phyloP scores from a whole-genome alignment of 2,329 filamentous ascomycete species.

The Stagonosporopsis cucurbitacearum region DNA sequence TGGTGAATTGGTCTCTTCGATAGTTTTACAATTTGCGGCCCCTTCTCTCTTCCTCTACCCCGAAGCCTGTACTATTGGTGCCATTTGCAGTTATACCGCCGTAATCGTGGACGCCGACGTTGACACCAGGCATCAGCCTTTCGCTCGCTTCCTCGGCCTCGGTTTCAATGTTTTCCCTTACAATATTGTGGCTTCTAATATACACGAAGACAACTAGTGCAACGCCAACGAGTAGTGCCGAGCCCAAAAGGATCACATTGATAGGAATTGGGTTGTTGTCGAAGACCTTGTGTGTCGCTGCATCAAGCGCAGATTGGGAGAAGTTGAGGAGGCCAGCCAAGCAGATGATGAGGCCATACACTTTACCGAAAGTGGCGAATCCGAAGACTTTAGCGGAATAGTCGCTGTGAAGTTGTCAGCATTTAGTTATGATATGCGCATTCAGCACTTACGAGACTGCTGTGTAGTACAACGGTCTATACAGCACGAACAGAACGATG shows the following conservation, averaged over 20 bases:
- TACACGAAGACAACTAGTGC: slow-evolving; percentile 72
- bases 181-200: slow-evolving; percentile 55
- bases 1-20: not conserved
- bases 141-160: slow-evolving; percentile 46
- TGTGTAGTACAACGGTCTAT: slow-evolving; percentile 90
- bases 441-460: slow-evolving; percentile 68
- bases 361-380: slow-evolving; percentile 87
- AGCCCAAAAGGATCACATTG: slow-evolving; percentile 69
- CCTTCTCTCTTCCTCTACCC: slow-evolving; percentile 26
- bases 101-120: slow-evolving; percentile 14
- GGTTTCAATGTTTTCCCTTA: slow-evolving; percentile 45
- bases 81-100: slow-evolving; percentile 22
- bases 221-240: slow-evolving; percentile 69
- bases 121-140: slow-evolving; percentile 43
- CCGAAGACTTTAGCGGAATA: slow-evolving; percentile 92
- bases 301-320: slow-evolving; percentile 79
- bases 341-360: slow-evolving; percentile 92
- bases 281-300: slow-evolving; percentile 76
- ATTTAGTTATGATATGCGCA: not conserved
- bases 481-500: slow-evolving; percentile 79
- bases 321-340: slow-evolving; percentile 85
- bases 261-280: slow-evolving; percentile 76
- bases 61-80: slow-evolving; percentile 15
- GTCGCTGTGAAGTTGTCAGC: slow-evolving; percentile 58
- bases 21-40: slow-evolving; percentile 24